Base-by-base conservation (phyloP, 768 basidiomycete species). In the Cubamyces lactineus region DNA sequence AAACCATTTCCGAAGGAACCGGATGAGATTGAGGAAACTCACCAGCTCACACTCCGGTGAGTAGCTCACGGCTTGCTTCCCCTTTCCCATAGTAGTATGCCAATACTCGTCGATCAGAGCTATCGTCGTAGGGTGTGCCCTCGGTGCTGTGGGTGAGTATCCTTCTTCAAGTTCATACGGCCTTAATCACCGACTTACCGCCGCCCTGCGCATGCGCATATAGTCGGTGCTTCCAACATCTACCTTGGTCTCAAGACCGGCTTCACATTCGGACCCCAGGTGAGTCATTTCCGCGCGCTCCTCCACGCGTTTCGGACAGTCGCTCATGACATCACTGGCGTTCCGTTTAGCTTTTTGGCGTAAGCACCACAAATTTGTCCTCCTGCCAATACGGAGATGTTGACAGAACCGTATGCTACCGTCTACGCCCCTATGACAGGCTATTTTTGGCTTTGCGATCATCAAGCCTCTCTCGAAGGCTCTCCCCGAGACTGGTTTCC, bases 171-270 rank as follows among this genome's bases (percentile, higher is more conserved):
- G n/a, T n/a, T 21, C 38, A 48, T 15, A 26, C 23, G 23, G 41
- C 53, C 41, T 34, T 64, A 30, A 65, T 11, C 16, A 46, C 57
- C 80, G 83, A 47, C 63, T 86, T 19, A 62, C 84, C 52, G 80
- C 84, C 59, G 80, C 84, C 59, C 83, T 80, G 79, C 66, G 16
- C 43, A 9, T 45, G 9, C 43, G 28, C 28, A 28, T 21, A 19
- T 21, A 62, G 82, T 87, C 26, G 80, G 82, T 49, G 83, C 86
- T 13, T 84, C 83, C 50, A 86, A 86, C 70, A 83, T 89, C 61
- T 87, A 89, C 70, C 82, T 87, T 21, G 85, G 87, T 41, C 72
- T 88, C 60, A 87, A 88, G 75, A 87, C 86, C 0, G 86, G 86
- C 23, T 86, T 85, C 70, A 86, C 84, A 2, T 86, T 87, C 70